Evolutionary conservation across 768 basidiomycete genomes (phyloP).

Genomic region (Clitopilus passeckerianus): DNA sequence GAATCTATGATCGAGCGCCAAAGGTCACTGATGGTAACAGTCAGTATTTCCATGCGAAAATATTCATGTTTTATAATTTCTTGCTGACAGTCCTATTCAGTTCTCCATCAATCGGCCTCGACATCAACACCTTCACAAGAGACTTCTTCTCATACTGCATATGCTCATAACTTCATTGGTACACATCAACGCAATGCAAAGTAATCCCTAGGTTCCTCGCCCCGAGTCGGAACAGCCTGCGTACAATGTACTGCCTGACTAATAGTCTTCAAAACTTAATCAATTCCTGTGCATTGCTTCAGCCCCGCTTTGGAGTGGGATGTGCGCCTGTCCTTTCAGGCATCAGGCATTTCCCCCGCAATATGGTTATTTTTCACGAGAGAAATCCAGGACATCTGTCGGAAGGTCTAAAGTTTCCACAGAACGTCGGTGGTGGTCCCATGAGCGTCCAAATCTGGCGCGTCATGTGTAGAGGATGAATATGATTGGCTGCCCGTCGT

Average conservation of each 20-base stretch:
- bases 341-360: too few relatives aligned
- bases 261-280: neutral
- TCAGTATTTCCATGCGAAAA: conserved; percentile 3
- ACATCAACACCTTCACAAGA: neutral
- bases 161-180: neutral
- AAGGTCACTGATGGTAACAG: conserved; percentile 9
- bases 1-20: conserved; percentile 3
- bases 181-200: neutral
- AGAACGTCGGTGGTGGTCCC: neutral
- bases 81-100: neutral
- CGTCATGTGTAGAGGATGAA: neutral
- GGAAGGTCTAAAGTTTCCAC: neutral
- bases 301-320: neutral
- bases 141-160: neutral
- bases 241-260: neutral
- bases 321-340: neutral
- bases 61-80: conserved; percentile 1
- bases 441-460: neutral
- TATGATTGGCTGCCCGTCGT: neutral
- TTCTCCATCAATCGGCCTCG: neutral
- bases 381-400: neutral
- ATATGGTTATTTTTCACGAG: neutral
- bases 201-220: neutral
- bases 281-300: neutral
- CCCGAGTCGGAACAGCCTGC: neutral